phyloP scores from a whole-genome alignment of 2,329 filamentous ascomycete genomes.

The Trichophyton benhamiae region DNA sequence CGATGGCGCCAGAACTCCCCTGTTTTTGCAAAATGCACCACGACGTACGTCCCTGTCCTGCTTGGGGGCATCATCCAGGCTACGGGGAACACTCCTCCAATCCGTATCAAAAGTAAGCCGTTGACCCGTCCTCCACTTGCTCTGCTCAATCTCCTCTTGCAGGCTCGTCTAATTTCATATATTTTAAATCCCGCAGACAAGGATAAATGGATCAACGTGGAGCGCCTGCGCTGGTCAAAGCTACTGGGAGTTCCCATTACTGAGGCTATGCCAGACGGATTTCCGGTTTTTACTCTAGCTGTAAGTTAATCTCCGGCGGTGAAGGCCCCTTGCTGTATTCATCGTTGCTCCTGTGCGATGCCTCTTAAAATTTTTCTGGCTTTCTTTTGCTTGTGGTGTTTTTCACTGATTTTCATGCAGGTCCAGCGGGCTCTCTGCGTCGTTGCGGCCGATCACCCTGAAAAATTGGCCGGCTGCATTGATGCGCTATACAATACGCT shows the following conservation, averaged over 20 bases:
- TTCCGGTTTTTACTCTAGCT: constrained; percentile 42
- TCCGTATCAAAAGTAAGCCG: constrained; percentile 43
- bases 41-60: constrained; percentile 48
- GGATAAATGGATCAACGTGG: constrained; percentile 42
- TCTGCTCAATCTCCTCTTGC: neutral
- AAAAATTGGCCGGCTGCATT: constrained; percentile 31
- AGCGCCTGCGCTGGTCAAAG: constrained; percentile 43
- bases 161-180: neutral
- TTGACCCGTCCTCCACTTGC: neutral
- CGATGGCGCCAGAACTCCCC: constrained; percentile 38
- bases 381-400: neutral
- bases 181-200: constrained; percentile 37
- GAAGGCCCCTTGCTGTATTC: neutral
- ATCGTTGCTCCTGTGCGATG: neutral
- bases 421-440: constrained; percentile 43
- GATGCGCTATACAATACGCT: constrained; percentile 39
- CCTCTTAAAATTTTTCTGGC: neutral
- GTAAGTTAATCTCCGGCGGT: constrained; percentile 14
- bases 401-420: constrained; percentile 6
- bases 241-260: constrained; percentile 44
- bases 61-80: constrained; percentile 48
- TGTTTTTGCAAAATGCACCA: constrained; percentile 42
- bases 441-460: constrained; percentile 29
- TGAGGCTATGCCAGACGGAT: constrained; percentile 34
- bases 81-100: constrained; percentile 42